Conservation (phyloP, 441 rosid genomes). For the Gossypium lobatum region DNA sequence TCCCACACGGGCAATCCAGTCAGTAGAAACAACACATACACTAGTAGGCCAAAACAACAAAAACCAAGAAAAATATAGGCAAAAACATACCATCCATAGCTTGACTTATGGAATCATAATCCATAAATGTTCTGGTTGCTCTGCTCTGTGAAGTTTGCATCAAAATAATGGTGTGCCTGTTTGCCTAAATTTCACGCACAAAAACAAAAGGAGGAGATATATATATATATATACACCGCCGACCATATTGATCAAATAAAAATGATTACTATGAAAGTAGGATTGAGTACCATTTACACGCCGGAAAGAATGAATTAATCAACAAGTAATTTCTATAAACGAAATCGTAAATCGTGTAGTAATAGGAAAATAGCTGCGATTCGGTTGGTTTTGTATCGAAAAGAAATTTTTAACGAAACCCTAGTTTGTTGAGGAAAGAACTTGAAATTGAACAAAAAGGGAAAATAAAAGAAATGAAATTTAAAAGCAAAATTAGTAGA, state of each 20-base stretch:
- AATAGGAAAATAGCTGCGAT: not conserved
- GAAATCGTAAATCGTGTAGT: not conserved
- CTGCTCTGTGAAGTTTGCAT: slow-evolving; percentile 80
- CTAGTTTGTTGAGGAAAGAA: slow-evolving; percentile 15
- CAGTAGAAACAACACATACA: not conserved
- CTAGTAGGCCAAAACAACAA: too few species aligned
- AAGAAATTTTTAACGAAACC: slow-evolving; percentile 15
- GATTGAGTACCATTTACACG: not conserved
- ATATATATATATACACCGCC: not conserved
- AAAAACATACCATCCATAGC: slow-evolving; percentile 83
- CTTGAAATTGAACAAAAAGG: not conserved
- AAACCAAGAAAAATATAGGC: not conserved
- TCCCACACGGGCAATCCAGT: not conserved
- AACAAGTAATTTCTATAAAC: not conserved
- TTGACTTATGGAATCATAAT: slow-evolving; percentile 76
- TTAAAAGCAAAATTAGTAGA: not conserved
- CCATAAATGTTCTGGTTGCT: slow-evolving; percentile 91
- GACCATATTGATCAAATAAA: not conserved
- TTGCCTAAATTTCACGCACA: slow-evolving; percentile 47
- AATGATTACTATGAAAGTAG: not conserved
- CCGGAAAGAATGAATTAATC: not conserved
- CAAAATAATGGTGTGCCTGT: slow-evolving; percentile 87
- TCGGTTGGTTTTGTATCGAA: not conserved
- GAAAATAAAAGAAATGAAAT: not conserved
- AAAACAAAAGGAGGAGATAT: slow-evolving; percentile 3